phyloP scores from a whole-genome alignment of 2,329 filamentous ascomycete species.

The Teratosphaeria zuluensis region DNA sequence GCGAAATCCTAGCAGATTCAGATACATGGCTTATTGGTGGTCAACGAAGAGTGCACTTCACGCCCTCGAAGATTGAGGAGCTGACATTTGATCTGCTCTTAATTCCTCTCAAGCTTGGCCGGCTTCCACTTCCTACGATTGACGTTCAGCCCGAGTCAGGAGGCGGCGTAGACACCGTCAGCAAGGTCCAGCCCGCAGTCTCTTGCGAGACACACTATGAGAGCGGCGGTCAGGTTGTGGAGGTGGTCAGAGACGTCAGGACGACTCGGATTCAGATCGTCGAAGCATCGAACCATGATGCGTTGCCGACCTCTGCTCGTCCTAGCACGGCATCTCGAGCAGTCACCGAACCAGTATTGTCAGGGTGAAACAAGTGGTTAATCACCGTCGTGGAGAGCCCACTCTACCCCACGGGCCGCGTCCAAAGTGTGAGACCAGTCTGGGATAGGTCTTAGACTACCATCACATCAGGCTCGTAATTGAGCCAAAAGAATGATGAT shows the following conservation, averaged over 20 bases:
- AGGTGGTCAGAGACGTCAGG: conserved; percentile 39
- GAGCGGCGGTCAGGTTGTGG: conserved; percentile 66
- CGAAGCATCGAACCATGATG: background rate
- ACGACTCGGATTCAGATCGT: conserved; percentile 1
- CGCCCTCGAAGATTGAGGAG: conserved; percentile 28
- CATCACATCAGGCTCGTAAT: background rate
- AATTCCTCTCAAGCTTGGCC: conserved; percentile 69
- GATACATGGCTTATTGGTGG: conserved; percentile 83
- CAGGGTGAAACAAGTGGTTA: background rate
- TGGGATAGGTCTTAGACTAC: background rate
- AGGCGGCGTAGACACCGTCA: conserved; percentile 8
- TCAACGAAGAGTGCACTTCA: conserved; percentile 68
- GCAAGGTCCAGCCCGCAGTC: conserved; percentile 20
- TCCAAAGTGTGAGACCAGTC: background rate
- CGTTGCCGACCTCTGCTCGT: background rate
- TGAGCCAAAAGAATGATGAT: background rate
- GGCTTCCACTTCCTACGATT: conserved; percentile 65
- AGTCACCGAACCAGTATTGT: background rate
- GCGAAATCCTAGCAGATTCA: conserved; percentile 64
- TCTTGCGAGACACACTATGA: conserved; percentile 70
- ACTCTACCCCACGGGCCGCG: background rate
- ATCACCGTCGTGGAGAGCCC: no score
- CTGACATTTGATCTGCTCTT: conserved; percentile 58
- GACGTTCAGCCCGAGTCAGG: conserved; percentile 57
- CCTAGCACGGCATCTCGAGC: background rate